Conservation (phyloP, 1,139 yeast genomes). For the Blastobotrys apis region DNA sequence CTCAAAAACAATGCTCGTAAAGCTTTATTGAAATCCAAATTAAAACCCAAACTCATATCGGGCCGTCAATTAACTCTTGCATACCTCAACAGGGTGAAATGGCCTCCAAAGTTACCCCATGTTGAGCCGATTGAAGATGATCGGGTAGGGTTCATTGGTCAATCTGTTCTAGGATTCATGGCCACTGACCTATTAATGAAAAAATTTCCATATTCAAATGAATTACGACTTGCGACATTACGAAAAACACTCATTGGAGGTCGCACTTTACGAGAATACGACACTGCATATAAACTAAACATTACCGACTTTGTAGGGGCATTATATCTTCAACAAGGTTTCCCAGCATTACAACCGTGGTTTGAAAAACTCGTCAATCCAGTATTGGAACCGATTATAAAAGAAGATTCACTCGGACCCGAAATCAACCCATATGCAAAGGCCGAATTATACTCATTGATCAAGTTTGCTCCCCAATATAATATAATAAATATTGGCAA, state of each 20-base stretch:
- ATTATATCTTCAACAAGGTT: slow-evolving; percentile 4
- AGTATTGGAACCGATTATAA: slow-evolving; percentile 1
- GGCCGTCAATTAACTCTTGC: background rate
- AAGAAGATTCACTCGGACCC: background rate
- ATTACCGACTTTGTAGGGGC: too few species aligned
- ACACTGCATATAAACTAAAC: slow-evolving; percentile 2
- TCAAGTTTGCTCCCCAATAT: slow-evolving; percentile 11
- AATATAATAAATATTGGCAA: slow-evolving; percentile 9
- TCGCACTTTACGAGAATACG: slow-evolving; percentile 6
- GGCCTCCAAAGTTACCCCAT: slow-evolving; percentile 11
- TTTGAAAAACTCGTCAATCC: slow-evolving; percentile 7
- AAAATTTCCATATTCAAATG: slow-evolving; percentile 3
- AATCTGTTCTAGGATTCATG: slow-evolving; percentile 2
- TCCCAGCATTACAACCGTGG: background rate
- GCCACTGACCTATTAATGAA: slow-evolving; percentile 4
- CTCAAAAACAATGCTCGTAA: background rate
- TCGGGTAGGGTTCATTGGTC: slow-evolving; percentile 9
- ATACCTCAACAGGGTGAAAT: slow-evolving; percentile 1
- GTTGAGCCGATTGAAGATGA: background rate
- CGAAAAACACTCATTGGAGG: background rate
- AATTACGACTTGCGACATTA: background rate
- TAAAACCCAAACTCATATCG: background rate
- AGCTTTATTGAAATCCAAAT: background rate
- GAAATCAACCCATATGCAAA: slow-evolving; percentile 11
- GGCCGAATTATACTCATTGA: slow-evolving; percentile 9